phyloP scores from a whole-genome alignment of 768 basidiomycete genomes.

The Mycena haematopus region DNA sequence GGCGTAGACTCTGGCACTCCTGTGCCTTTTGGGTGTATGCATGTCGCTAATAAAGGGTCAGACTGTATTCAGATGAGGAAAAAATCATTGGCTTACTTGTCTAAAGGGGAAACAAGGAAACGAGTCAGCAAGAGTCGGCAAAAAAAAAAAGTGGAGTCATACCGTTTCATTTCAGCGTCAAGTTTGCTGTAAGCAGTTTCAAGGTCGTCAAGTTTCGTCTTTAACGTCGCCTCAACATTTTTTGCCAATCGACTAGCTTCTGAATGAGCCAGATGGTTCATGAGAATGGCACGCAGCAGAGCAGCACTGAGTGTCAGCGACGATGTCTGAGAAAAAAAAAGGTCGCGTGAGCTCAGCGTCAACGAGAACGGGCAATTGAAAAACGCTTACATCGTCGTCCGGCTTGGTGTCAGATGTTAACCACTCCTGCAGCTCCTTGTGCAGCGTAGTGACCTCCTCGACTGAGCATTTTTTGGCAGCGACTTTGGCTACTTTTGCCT shows the following conservation, averaged over 20 bases:
- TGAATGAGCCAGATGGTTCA: conserved; percentile 82
- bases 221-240: conserved; percentile 63
- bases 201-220: conserved; percentile 69
- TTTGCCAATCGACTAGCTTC: conserved; percentile 76
- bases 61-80: conserved; percentile 18
- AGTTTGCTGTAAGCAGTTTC: conserved; percentile 63
- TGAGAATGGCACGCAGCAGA: conserved; percentile 80
- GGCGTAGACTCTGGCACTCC: conserved; percentile 71
- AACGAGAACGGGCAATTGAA: conserved; percentile 17
- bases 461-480: conserved; percentile 88
- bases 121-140: conserved; percentile 32
- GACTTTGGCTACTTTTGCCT: conserved; percentile 79
- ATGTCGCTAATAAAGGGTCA: conserved; percentile 51
- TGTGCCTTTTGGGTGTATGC: conserved; percentile 72
- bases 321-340: conserved; percentile 51
- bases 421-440: conserved; percentile 83
- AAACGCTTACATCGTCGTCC: conserved; percentile 66
- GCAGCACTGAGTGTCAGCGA: conserved; percentile 79
- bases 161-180: conserved; percentile 78
- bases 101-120: conserved; percentile 43
- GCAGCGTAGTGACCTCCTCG: conserved; percentile 80
- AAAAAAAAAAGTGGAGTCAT: conserved; percentile 41
- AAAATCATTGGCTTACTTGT: conserved; percentile 58
- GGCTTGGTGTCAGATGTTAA: conserved; percentile 62
- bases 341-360: conserved; percentile 13